Evolutionary conservation across 1,284 basidiomycete species (phyloP).

Genomic region (Athelia psychrophila): DNA sequence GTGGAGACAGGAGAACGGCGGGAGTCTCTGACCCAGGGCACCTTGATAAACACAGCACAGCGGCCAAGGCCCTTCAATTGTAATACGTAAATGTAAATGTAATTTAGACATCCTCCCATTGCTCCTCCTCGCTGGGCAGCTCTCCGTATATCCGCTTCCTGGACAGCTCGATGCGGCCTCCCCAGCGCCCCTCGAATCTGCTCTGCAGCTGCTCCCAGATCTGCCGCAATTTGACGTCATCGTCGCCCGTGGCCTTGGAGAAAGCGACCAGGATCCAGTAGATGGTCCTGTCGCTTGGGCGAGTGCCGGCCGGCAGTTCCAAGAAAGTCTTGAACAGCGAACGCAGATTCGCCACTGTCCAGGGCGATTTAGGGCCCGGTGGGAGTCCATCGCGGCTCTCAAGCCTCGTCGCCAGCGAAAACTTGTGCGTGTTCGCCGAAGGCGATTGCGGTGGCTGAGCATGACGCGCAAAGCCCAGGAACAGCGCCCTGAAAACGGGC

Average conservation of each 20-base stretch:
- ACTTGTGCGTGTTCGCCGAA: neutral
- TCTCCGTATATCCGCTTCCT: slow-evolving; percentile 29
- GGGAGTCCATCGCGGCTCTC: too few relatives aligned
- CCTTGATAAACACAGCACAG: neutral
- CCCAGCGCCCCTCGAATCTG: slow-evolving; percentile 46
- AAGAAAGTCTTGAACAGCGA: slow-evolving; percentile 60
- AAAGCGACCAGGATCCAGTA: slow-evolving; percentile 69
- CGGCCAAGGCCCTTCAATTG: too few relatives aligned
- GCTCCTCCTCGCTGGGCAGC: slow-evolving; percentile 4
- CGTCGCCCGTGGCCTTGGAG: slow-evolving; percentile 49
- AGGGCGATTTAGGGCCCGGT: slow-evolving; percentile 29
- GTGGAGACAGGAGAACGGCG: slow-evolving; percentile 61
- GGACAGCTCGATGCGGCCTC: slow-evolving; percentile 46
- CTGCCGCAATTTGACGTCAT: slow-evolving; percentile 42
- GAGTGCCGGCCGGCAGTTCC: slow-evolving; percentile 38
- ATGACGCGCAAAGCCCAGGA: slow-evolving; percentile 74
- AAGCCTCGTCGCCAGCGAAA: slow-evolving; percentile 1
- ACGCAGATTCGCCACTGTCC: slow-evolving; percentile 56
- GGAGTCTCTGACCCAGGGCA: slow-evolving; percentile 4
- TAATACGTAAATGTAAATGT: too few relatives aligned
- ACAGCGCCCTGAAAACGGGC: slow-evolving; percentile 66
- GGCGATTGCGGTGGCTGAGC: slow-evolving; percentile 25
- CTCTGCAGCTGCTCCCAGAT: slow-evolving; percentile 55
- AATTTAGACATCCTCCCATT: too few relatives aligned
- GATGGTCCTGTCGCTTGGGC: slow-evolving; percentile 43